Conservation (phyloP, 2,329 filamentous ascomycete genomes). For the Juglanconis oblonga region DNA sequence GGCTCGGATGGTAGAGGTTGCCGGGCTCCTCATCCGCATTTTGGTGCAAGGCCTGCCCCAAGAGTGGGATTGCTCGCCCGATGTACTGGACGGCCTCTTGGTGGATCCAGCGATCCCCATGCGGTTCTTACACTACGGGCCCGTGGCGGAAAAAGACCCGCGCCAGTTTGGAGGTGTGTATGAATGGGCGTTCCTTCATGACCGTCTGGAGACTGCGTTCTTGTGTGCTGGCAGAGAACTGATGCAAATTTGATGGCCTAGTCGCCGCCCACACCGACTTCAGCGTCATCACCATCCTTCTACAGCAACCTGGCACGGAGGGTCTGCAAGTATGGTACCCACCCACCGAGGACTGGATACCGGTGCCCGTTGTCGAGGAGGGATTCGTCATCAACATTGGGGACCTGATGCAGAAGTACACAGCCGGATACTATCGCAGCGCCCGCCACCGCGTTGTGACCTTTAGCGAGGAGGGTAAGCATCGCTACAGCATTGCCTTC, state of each 20-base stretch:
- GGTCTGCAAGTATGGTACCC: conserved; percentile 29
- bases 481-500: conserved; percentile 27
- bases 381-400: conserved; percentile 37
- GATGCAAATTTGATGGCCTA: background rate
- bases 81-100: conserved; percentile 21
- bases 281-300: conserved; percentile 27
- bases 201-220: no score
- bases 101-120: conserved; percentile 24
- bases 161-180: conserved; percentile 23
- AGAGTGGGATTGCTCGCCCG: conserved; percentile 22
- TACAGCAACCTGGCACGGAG: conserved; percentile 27
- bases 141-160: conserved; percentile 21
- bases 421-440: conserved; percentile 28
- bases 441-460: conserved; percentile 30
- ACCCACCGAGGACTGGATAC: conserved; percentile 26
- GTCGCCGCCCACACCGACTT: conserved; percentile 31
- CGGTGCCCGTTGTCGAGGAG: conserved; percentile 28
- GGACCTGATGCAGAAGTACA: conserved; percentile 33
- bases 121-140: conserved; percentile 26
- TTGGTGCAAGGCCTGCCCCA: conserved; percentile 23
- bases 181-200: background rate
- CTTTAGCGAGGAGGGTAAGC: conserved; percentile 18
- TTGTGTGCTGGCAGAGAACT: no score
- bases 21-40: conserved; percentile 25
- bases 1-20: conserved; percentile 25